phyloP scores from a whole-genome alignment of 805 yeast species.

The Starmerella khaoyaiensis region DNA sequence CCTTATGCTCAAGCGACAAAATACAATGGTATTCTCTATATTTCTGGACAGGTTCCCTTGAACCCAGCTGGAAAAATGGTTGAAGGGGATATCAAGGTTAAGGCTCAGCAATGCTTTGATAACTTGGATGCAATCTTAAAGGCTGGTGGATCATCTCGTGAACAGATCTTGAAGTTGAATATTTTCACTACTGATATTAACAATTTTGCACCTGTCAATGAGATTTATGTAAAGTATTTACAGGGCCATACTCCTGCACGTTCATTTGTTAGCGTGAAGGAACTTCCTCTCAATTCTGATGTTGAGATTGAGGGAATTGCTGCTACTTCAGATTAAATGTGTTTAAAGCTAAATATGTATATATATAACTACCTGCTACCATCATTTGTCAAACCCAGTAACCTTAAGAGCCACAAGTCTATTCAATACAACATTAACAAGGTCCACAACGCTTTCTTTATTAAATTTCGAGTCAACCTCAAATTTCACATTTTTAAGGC shows the following conservation, averaged over 20 bases:
- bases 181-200: conserved; percentile 85
- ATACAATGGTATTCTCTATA: conserved; percentile 75
- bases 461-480: conserved; percentile 27
- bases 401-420: conserved; percentile 20
- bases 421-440: conserved; percentile 22
- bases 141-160: conserved; percentile 73
- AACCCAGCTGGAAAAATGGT: conserved; percentile 67
- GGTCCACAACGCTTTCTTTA: conserved; percentile 24
- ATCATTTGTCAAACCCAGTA: conserved; percentile 21
- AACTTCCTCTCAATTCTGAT: conserved; percentile 75
- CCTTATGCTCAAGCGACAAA: conserved; percentile 92
- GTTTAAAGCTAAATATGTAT: not conserved
- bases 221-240: conserved; percentile 49
- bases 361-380: not conserved
- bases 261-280: conserved; percentile 91
- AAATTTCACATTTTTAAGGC: conserved; percentile 54
- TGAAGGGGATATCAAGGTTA: conserved; percentile 50
- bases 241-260: conserved; percentile 59
- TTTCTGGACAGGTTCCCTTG: conserved; percentile 91
- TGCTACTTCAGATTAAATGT: conserved; percentile 14
- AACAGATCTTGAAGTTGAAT: conserved; percentile 76
- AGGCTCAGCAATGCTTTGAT: conserved; percentile 31
- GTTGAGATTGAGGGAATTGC: conserved; percentile 91
- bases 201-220: conserved; percentile 73
- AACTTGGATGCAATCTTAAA: conserved; percentile 49